Base-by-base conservation (phyloP, 257 asterid genomes). In the Gentiana macrophylla region DNA sequence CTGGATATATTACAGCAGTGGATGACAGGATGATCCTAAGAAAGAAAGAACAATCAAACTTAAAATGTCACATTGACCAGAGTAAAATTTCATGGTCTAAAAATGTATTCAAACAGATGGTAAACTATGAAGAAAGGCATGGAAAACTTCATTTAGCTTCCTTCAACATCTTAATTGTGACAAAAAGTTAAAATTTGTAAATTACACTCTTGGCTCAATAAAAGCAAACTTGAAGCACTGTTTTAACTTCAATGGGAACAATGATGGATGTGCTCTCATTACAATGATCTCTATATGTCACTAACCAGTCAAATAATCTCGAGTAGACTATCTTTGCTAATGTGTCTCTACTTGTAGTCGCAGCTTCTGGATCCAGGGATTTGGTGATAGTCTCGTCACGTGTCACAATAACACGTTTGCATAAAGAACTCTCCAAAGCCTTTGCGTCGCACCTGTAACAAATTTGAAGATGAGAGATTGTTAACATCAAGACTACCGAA, bases 321-420 rank as follows among this genome's bases (percentile, higher is more conserved):
- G 99, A 78, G 79, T 92, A 92, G 52, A 92, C 95, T 67, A 81
- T 73, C 79, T 89, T 88, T 46, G 99, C 94, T 73, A 92, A 74
- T 67, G 97, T 95, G 62, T 92, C 99, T 79, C 99, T 77, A 76
- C 97, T 88, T 63, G 81, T 76, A 62, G 78, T 49, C 53, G 99
- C 99, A 49, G 97, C 88, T 64, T 83, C 94, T 34, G 95, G 99
- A 74, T 92, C 99, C 65, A 92, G 75, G 71, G 81, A 85, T 66
- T 86, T 92, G 73, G 80, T 80, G 70, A 92, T 86, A 55, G 95
- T 83, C 75, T 92, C 99, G 59, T 92, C 99, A 70, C 99, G 95
- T 68, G 99, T 92, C 67, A 86, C 95, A 63, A 92, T 92, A 47
- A 85, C 82, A 34, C 96, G 96, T 78, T 75, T 81, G 81, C 99